Evolutionary conservation across 345 rosid species (phyloP).

Genomic region (Sisymbrium altissimum): DNA sequence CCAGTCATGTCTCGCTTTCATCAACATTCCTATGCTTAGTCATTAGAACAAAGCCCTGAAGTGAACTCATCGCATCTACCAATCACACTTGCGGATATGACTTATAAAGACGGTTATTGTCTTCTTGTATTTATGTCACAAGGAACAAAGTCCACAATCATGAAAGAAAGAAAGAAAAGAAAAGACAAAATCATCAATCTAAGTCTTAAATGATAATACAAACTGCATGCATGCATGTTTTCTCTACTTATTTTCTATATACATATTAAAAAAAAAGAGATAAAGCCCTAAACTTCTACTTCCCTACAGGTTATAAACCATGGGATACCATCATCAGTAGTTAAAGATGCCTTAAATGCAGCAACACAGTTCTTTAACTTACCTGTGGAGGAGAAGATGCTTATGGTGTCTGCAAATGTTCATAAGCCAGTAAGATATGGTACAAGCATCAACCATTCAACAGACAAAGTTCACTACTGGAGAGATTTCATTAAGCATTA

Average conservation of each 20-base stretch:
- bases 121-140: constrained; percentile 28
- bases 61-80: constrained; percentile 10
- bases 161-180: neutral
- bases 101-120: constrained; percentile 31
- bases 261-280: neutral
- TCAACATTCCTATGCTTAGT: constrained; percentile 18
- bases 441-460: constrained; percentile 54
- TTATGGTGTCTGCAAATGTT: constrained; percentile 41
- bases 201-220: constrained; percentile 20
- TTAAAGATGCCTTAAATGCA: constrained; percentile 44
- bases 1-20: constrained; percentile 14
- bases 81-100: constrained; percentile 1
- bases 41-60: neutral
- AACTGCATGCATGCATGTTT: constrained; percentile 26
- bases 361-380: constrained; percentile 53
- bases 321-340: constrained; percentile 36
- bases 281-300: constrained; percentile 17
- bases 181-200: constrained; percentile 33
- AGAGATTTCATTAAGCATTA: constrained; percentile 67
- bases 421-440: constrained; percentile 58
- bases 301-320: constrained; percentile 49
- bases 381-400: constrained; percentile 54
- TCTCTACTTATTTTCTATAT: neutral
- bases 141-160: constrained; percentile 11
- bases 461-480: constrained; percentile 54